Conservation (phyloP, 192 early-diverging fungal species). For the Pilaira anomala region DNA sequence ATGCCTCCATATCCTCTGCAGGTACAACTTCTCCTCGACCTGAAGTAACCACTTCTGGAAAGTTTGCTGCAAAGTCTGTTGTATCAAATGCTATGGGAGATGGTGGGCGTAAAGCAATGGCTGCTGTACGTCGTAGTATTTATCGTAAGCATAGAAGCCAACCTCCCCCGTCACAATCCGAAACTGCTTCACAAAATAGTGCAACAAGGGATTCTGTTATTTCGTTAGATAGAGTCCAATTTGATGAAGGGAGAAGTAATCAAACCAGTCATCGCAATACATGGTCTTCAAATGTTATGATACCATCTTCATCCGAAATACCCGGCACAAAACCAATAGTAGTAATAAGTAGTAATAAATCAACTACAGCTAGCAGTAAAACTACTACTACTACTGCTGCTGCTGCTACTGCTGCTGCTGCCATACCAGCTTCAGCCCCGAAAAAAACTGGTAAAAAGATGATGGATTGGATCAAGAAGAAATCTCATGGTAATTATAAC, state of each 20-base stretch:
- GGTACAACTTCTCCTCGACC: constrained; percentile 3
- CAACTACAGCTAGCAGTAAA: neutral
- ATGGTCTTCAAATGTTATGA: neutral
- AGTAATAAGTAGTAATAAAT: no score
- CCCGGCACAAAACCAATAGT: no score
- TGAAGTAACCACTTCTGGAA: no score
- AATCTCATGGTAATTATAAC: constrained; percentile 17
- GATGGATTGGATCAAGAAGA: constrained; percentile 54
- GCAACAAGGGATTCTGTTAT: neutral
- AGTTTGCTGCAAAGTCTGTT: neutral
- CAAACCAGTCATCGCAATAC: neutral
- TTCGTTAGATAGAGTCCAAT: neutral
- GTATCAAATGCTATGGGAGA: constrained; percentile 12
- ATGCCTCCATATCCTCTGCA: no score
- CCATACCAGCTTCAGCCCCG: neutral
- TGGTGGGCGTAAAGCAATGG: constrained; percentile 17
- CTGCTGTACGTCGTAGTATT: constrained; percentile 7
- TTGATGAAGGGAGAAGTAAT: neutral
- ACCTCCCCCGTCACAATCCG: neutral
- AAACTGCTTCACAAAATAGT: neutral
- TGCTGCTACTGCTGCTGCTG: no score
- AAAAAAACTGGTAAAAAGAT: constrained; percentile 43
- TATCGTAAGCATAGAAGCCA: constrained; percentile 6
- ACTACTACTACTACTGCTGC: no score
- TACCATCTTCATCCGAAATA: neutral